These are phyloP conservation scores for Chamaecrista fasciculata DNA, from an alignment of 306 rosid species.

Conservation along the genomic window DNA sequence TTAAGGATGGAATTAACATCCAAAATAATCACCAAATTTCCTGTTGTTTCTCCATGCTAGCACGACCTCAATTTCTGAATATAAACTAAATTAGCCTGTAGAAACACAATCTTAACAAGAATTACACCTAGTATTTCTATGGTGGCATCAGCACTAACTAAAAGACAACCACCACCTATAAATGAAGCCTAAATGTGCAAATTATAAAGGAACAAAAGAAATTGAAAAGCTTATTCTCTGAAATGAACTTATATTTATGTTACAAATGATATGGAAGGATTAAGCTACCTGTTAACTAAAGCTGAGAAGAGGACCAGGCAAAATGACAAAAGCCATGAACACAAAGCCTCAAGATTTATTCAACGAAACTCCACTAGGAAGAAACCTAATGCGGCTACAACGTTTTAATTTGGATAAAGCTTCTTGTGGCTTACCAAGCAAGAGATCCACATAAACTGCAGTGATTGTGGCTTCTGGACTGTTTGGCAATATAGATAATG, in stretches of 20 bases:
- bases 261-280: conserved; percentile 75
- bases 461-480: conserved; percentile 80
- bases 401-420: conserved; percentile 73
- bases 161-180: conserved; percentile 79
- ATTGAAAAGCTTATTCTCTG: conserved; percentile 67
- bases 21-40: conserved; percentile 41
- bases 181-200: conserved; percentile 60
- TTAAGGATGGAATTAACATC: too few relatives aligned
- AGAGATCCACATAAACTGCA: conserved; percentile 79
- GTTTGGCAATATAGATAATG: conserved; percentile 70
- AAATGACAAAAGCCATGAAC: conserved; percentile 44
- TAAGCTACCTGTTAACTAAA: conserved; percentile 70
- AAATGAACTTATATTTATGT: conserved; percentile 81
- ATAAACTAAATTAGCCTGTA: conserved; percentile 60
- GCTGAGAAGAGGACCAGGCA: conserved; percentile 43
- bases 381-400: conserved; percentile 70
- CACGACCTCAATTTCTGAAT: conserved; percentile 50
- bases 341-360: conserved; percentile 67
- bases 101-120: conserved; percentile 60
- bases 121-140: conserved; percentile 68
- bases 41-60: conserved; percentile 46
- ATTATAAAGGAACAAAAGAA: conserved; percentile 41
- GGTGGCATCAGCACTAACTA: conserved; percentile 76
- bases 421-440: conserved; percentile 72
- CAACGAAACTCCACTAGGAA: conserved; percentile 58